Percentiles rank a stretch among this genome's conserved stretches.
Conservation (phyloP, 2,329 filamentous ascomycete species). For the Purpureocillium lavendulum region DNA sequence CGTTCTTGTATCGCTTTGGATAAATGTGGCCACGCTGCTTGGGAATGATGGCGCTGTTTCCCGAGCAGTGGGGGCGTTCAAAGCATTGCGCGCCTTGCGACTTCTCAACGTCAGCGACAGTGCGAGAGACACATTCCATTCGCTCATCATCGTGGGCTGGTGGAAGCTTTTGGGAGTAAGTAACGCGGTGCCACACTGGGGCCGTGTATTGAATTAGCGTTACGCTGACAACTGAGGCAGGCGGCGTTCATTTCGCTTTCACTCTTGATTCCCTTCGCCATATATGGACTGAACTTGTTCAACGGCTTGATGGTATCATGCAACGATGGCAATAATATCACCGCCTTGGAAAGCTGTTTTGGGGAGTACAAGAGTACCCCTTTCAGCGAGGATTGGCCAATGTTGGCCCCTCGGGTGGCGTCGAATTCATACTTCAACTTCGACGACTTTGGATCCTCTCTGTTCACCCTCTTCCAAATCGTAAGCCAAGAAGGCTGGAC, state of each 20-base stretch:
- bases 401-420: conserved; percentile 75
- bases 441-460: conserved; percentile 84
- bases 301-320: conserved; percentile 71
- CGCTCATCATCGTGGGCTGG: conserved; percentile 84
- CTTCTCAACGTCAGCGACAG: conserved; percentile 94
- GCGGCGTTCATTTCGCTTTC: conserved; percentile 91
- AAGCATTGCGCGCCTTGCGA: conserved; percentile 83
- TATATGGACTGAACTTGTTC: conserved; percentile 92
- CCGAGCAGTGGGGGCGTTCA: conserved; percentile 90
- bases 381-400: conserved; percentile 64
- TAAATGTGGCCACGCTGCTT: conserved; percentile 81
- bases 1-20: conserved; percentile 88
- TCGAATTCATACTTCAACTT: conserved; percentile 83
- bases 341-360: conserved; percentile 65
- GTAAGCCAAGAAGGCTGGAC: conserved; percentile 98
- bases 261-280: conserved; percentile 89
- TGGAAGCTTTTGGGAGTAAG: conserved; percentile 84
- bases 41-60: conserved; percentile 77
- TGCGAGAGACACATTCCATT: conserved; percentile 92
- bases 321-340: conserved; percentile 55
- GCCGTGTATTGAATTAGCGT: background rate
- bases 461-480: conserved; percentile 97
- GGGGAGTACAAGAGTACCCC: conserved; percentile 73
- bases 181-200: conserved; percentile 8
- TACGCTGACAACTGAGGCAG: conserved; percentile 19